A percentile compares a stretch with the other conserved stretches of the same genome.
phyloP scores from a whole-genome alignment of 305 asterid species.

The Fraxinus greggii region DNA sequence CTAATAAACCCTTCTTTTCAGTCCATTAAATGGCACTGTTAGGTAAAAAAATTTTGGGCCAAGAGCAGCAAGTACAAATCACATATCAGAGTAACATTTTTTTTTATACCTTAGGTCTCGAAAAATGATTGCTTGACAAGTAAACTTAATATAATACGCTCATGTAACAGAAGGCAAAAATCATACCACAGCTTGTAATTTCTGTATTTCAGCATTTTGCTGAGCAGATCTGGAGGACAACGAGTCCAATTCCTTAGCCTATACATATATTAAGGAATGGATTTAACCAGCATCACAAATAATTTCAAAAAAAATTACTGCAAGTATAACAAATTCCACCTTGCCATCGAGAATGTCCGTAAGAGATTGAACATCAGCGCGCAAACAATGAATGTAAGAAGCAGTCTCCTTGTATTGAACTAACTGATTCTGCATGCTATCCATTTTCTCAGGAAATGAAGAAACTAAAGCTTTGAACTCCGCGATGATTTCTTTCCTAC shows the following conservation, averaged over 20 bases:
- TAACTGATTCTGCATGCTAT: conserved; percentile 79
- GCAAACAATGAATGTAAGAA: conserved; percentile 65
- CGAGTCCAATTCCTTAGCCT: conserved; percentile 69
- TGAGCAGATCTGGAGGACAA: conserved; percentile 61
- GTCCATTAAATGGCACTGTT: not conserved
- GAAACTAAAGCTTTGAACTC: conserved; percentile 78
- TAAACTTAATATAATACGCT: conserved; percentile 1
- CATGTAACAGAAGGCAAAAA: conserved; percentile 11
- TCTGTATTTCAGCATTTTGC: conserved; percentile 63
- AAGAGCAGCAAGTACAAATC: not conserved
- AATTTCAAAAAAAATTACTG: conserved; percentile 9
- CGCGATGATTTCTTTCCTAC: conserved; percentile 83
- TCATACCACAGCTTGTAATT: conserved; percentile 70
- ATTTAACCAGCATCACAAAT: conserved; percentile 3
- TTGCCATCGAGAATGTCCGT: conserved; percentile 61
- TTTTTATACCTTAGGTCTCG: not conserved
- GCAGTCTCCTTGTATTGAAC: conserved; percentile 80
- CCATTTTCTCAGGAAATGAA: conserved; percentile 91
- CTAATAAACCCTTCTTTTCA: not conserved
- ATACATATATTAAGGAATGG: conserved; percentile 25
- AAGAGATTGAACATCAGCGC: conserved; percentile 75
- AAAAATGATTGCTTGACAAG: not conserved
- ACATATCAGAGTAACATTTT: not conserved
- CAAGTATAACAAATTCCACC: conserved; percentile 41
- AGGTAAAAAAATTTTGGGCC: not conserved